Evolutionary conservation across 805 yeast species (phyloP).

Genomic region (Metschnikowia anglica): DNA sequence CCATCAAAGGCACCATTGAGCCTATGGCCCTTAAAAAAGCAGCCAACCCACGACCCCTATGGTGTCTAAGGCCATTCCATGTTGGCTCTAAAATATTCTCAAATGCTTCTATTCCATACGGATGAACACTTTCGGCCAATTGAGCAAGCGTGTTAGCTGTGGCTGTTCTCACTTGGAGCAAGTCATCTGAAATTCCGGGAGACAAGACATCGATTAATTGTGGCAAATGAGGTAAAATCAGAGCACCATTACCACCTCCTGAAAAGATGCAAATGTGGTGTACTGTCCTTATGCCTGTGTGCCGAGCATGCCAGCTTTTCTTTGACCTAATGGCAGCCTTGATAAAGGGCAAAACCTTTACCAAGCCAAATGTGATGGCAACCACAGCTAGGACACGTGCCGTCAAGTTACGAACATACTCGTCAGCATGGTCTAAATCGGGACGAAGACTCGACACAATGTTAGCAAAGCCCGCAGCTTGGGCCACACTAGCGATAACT

Average conservation of each 20-base stretch:
- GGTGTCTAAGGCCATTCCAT: slow-evolving; percentile 76
- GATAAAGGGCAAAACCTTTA: slow-evolving; percentile 70
- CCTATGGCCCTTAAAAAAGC: slow-evolving; percentile 78
- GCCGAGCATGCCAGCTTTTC: slow-evolving; percentile 78
- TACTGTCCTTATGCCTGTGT: slow-evolving; percentile 74
- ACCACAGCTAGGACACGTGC: slow-evolving; percentile 82
- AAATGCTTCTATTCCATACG: slow-evolving; percentile 89
- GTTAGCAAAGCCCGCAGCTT: slow-evolving; percentile 77
- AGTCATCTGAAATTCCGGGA: slow-evolving; percentile 64
- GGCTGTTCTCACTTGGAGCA: slow-evolving; percentile 61
- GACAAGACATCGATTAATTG: slow-evolving; percentile 62
- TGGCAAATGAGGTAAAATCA: slow-evolving; percentile 67
- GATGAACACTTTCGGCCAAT: slow-evolving; percentile 77
- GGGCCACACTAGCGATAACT: slow-evolving; percentile 68
- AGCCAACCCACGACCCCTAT: slow-evolving; percentile 75
- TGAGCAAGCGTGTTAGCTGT: slow-evolving; percentile 72
- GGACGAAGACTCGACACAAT: slow-evolving; percentile 80
- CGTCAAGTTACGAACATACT: slow-evolving; percentile 71
- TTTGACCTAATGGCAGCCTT: slow-evolving; percentile 75
- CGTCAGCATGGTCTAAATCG: slow-evolving; percentile 80
- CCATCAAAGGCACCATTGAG: slow-evolving; percentile 81
- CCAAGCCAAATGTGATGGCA: slow-evolving; percentile 75
- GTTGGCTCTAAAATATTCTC: slow-evolving; percentile 70
- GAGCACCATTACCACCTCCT: slow-evolving; percentile 53
- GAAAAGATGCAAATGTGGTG: slow-evolving; percentile 70